A percentile compares a stretch with the other conserved stretches of the same genome.
These are phyloP conservation scores for Pyricularia grisea DNA, from an alignment of 2,329 filamentous ascomycete species.

Conservation along the genomic window DNA sequence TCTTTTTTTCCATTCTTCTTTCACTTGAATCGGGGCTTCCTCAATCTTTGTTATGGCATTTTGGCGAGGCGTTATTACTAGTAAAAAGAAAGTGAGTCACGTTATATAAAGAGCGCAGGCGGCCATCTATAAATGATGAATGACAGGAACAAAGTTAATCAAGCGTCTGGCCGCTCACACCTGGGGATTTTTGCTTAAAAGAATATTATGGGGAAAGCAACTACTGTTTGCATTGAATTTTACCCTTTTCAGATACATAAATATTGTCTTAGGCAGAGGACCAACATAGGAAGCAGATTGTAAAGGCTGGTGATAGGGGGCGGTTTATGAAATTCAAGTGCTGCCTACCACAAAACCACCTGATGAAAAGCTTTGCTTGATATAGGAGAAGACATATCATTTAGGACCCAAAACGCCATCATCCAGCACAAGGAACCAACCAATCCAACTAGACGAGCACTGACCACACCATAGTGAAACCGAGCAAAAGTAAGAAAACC, in stretches of 20 bases:
- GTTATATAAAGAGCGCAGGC: background rate
- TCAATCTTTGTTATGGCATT: background rate
- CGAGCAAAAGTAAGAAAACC: background rate
- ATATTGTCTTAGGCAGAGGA: background rate
- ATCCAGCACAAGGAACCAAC: background rate
- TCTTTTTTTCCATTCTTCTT: too few species aligned
- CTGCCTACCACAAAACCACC: background rate
- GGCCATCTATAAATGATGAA: background rate
- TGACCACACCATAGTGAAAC: background rate
- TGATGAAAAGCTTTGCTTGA: background rate
- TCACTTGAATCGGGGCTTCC: background rate
- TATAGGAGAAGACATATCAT: background rate
- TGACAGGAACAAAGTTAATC: too few species aligned
- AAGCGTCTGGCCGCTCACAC: background rate
- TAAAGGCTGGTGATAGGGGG: background rate
- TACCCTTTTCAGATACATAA: background rate
- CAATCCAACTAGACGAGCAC: background rate
- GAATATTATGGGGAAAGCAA: background rate
- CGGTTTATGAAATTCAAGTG: background rate
- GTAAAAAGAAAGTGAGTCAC: background rate
- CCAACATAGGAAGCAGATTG: background rate
- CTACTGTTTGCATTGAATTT: background rate
- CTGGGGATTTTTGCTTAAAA: background rate
- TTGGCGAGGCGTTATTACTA: background rate
- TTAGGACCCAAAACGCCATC: background rate